phyloP scores from a whole-genome alignment of 2,329 filamentous ascomycete species.

The Tolypocladium tundrense region DNA sequence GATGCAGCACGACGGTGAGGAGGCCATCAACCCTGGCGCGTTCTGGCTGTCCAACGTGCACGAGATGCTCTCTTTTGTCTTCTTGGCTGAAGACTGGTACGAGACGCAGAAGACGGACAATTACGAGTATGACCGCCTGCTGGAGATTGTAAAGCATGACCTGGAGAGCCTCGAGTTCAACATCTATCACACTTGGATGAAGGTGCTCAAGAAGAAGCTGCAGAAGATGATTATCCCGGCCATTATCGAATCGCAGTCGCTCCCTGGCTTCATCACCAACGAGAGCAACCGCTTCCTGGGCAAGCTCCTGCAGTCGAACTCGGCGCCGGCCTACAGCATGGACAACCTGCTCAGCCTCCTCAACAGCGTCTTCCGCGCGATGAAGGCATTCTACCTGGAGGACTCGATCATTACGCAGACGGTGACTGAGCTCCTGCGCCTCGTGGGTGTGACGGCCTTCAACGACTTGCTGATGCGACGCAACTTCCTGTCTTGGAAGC shows the following conservation, averaged over 20 bases:
- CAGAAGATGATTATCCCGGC: constrained; percentile 99
- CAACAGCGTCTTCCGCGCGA: constrained; percentile 95
- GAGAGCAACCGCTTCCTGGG: constrained; percentile 97
- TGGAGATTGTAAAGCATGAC: constrained; percentile 99
- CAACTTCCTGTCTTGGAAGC: constrained; percentile 99
- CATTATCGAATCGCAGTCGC: constrained; percentile 96
- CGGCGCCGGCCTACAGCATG: constrained; percentile 95
- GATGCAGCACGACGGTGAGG: constrained; percentile 96
- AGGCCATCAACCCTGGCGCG: constrained; percentile 90
- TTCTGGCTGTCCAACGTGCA: constrained; percentile 99
- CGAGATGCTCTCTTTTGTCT: constrained; percentile 99
- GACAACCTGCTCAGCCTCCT: constrained; percentile 91
- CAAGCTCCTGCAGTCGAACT: constrained; percentile 87
- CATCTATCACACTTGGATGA: constrained; percentile 99
- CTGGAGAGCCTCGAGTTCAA: constrained; percentile 98
- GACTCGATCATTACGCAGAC: constrained; percentile 94
- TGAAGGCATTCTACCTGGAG: constrained; percentile 97
- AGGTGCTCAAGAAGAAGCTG: constrained; percentile 97
- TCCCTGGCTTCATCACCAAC: constrained; percentile 96
- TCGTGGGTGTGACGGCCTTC: constrained; percentile 96
- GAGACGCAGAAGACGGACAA: constrained; percentile 99
- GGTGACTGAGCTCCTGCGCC: constrained; percentile 80
- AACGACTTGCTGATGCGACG: constrained; percentile 96
- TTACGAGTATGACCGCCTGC: constrained; percentile 92
- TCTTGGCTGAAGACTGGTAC: constrained; percentile 98